phyloP scores from a whole-genome alignment of 2,329 filamentous ascomycete genomes.

The Sodiomyces alkalinus region DNA sequence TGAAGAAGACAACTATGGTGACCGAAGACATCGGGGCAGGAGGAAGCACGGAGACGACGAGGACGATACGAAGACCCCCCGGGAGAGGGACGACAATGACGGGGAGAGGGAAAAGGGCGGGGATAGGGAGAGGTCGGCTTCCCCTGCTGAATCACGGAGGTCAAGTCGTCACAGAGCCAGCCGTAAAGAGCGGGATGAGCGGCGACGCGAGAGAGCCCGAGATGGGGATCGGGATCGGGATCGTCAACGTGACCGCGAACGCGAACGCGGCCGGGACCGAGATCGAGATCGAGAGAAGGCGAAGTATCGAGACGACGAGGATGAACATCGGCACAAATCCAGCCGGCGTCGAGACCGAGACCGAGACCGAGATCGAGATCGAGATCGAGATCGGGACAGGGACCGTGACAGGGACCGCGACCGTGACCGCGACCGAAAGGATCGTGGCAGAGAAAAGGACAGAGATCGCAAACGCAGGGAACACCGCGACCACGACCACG shows the following conservation, averaged over 20 bases:
- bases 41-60: conserved; percentile 28
- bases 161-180: conserved; percentile 47
- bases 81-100: conserved; percentile 20
- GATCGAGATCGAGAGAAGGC: conserved; percentile 24
- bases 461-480: conserved; percentile 11
- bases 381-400: conserved; percentile 22
- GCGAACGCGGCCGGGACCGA: conserved; percentile 24
- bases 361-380: conserved; percentile 21
- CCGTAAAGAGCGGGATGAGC: conserved; percentile 38
- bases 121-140: conserved; percentile 50
- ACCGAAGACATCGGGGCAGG: conserved; percentile 32
- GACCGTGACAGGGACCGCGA: conserved; percentile 33
- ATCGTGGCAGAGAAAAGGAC: conserved; percentile 24
- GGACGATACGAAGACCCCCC: conserved; percentile 22
- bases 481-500: conserved; percentile 17
- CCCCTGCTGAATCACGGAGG: conserved; percentile 41
- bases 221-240: conserved; percentile 25
- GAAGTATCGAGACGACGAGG: conserved; percentile 24
- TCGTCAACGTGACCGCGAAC: too few relatives aligned
- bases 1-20: conserved; percentile 31
- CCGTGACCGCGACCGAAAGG: conserved; percentile 23
- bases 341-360: conserved; percentile 25
- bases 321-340: conserved; percentile 22
- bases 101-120: too few relatives aligned
- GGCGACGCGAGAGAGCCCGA: conserved; percentile 24